Conservation (phyloP, 2,329 filamentous ascomycete genomes). For the Rhynchosporium graminicola region DNA sequence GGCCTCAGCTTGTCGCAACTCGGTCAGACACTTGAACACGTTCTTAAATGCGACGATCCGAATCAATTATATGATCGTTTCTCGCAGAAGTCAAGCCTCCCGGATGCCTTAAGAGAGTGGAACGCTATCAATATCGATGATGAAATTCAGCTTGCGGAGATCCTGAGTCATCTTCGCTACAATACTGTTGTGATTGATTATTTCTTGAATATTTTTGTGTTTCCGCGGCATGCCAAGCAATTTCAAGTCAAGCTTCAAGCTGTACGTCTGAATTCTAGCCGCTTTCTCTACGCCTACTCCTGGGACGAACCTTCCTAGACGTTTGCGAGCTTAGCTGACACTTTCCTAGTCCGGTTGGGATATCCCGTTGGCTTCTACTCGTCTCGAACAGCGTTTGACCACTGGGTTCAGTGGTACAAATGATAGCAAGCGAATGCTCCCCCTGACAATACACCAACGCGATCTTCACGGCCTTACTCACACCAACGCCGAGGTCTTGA, state of each 20-base stretch:
- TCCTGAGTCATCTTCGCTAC: conserved; percentile 54
- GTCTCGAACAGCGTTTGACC: conserved; percentile 50
- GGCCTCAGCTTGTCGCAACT: conserved; percentile 55
- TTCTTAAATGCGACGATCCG: conserved; percentile 57
- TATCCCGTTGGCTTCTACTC: conserved; percentile 50
- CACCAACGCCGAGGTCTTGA: conserved; percentile 65
- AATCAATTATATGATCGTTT: conserved; percentile 56
- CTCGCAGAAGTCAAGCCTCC: conserved; percentile 47
- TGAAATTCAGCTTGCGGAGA: conserved; percentile 47
- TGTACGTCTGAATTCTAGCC: background rate
- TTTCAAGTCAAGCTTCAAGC: conserved; percentile 64
- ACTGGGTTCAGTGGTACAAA: conserved; percentile 76
- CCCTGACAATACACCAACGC: conserved; percentile 60
- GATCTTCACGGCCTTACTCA: conserved; percentile 58
- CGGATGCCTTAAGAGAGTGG: conserved; percentile 51
- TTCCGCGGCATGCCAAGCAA: conserved; percentile 64
- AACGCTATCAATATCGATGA: conserved; percentile 62
- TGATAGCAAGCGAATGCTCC: conserved; percentile 60
- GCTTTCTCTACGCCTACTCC: background rate
- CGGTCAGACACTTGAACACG: conserved; percentile 48
- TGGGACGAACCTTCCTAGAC: background rate
- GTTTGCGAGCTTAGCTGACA: background rate
- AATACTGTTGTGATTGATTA: conserved; percentile 57
- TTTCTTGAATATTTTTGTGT: conserved; percentile 64
- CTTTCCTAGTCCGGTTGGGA: conserved; percentile 62